These are phyloP conservation scores for Entrophospora sp. DNA, from an alignment of 192 early-diverging fungal genomes.

Conservation along the genomic window DNA sequence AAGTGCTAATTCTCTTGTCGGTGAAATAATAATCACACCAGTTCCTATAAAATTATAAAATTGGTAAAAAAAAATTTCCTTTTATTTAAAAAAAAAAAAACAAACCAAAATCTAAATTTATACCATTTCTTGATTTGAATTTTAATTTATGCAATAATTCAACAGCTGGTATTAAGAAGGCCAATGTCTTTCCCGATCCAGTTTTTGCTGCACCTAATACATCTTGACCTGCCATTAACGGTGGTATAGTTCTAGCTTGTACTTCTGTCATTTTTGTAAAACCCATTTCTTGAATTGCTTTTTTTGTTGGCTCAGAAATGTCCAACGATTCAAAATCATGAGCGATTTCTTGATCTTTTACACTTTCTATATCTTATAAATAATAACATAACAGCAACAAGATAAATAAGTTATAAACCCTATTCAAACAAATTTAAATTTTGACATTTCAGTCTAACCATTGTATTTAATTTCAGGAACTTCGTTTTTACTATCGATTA, in stretches of 20 bases:
- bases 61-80: not conserved
- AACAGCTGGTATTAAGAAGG: constrained; percentile 92
- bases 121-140: constrained; percentile 96
- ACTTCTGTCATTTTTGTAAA: constrained; percentile 94
- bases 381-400: too few species aligned
- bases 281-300: constrained; percentile 84
- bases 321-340: constrained; percentile 67
- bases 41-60: constrained; percentile 47
- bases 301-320: constrained; percentile 70
- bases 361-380: too few species aligned
- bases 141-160: constrained; percentile 82
- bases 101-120: constrained; percentile 14
- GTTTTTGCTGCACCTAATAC: constrained; percentile 98
- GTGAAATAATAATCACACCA: constrained; percentile 90
- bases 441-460: too few species aligned
- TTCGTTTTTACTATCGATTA: constrained; percentile 2
- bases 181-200: constrained; percentile 86
- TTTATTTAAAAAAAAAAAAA: constrained; percentile 4
- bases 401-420: too few species aligned
- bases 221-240: constrained; percentile 92
- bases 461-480: not conserved
- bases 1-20: constrained; percentile 96
- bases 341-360: too few species aligned
- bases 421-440: too few species aligned
- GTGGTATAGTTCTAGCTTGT: constrained; percentile 91